Evolutionary conservation across 2,329 filamentous ascomycete genomes (phyloP).

Genomic region (Penicillium thymicola): DNA sequence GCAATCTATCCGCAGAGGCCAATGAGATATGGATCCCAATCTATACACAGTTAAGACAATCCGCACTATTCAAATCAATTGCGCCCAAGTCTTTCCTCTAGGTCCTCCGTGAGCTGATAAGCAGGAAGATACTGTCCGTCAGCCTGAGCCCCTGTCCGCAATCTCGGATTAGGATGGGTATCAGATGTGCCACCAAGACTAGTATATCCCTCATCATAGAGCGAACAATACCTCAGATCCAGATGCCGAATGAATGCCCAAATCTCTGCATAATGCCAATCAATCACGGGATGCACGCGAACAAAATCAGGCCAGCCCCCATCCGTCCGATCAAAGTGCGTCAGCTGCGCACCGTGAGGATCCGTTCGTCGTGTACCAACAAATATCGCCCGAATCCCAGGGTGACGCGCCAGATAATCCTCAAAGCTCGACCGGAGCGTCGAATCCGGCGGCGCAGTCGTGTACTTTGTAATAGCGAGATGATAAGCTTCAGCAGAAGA

Average conservation of each 20-base stretch:
- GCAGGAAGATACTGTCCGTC: constrained; percentile 26
- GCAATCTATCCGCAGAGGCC: constrained; percentile 14
- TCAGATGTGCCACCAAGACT: constrained; percentile 87
- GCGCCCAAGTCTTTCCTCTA: constrained; percentile 74
- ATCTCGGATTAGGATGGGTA: constrained; percentile 80
- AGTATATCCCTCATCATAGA: constrained; percentile 90
- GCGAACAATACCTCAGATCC: constrained; percentile 73
- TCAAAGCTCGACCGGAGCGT: constrained; percentile 76
- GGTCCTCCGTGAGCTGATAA: constrained; percentile 52
- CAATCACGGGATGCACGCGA: constrained; percentile 90
- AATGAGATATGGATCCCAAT: constrained; percentile 5
- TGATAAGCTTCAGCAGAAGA: constrained; percentile 65
- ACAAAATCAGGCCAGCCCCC: constrained; percentile 87
- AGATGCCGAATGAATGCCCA: constrained; percentile 78
- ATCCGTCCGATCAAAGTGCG: constrained; percentile 84
- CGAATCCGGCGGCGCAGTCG: constrained; percentile 52
- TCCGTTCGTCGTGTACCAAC: constrained; percentile 88
- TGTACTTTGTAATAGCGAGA: constrained; percentile 71
- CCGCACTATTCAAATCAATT: constrained; percentile 42
- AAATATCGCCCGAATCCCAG: constrained; percentile 70
- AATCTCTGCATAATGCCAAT: constrained; percentile 95
- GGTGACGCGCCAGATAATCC: constrained; percentile 60
- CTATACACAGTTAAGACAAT: constrained; percentile 11
- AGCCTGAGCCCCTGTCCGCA: constrained; percentile 43
- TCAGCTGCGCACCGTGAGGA: constrained; percentile 76